These are phyloP conservation scores for Pleurotus eryngii DNA, from an alignment of 768 basidiomycete genomes.

Conservation along the genomic window DNA sequence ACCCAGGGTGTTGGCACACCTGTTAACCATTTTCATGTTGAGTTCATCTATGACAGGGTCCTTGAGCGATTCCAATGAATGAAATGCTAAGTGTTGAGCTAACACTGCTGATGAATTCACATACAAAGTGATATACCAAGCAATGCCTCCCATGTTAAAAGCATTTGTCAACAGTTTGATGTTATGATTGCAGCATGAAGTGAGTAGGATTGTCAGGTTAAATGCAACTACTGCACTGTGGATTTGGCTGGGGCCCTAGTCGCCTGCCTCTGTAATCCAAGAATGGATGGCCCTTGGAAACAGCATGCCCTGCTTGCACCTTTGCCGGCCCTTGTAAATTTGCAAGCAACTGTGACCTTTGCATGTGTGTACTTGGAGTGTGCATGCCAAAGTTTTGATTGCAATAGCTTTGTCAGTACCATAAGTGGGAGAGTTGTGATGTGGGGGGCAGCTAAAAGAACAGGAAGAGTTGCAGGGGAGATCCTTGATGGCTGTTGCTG, in stretches of 20 bases:
- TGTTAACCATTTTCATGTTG: slow-evolving; percentile 29
- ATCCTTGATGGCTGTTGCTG: slow-evolving; percentile 18
- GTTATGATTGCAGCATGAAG: slow-evolving; percentile 3
- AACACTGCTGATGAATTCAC: slow-evolving; percentile 31
- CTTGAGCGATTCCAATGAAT: slow-evolving; percentile 9
- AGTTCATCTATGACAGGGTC: slow-evolving; percentile 10
- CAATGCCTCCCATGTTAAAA: background rate
- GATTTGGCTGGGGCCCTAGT: slow-evolving; percentile 23
- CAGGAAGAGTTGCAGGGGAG: slow-evolving; percentile 24
- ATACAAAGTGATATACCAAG: slow-evolving; percentile 21
- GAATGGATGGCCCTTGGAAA: slow-evolving; percentile 17
- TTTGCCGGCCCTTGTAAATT: slow-evolving; percentile 15
- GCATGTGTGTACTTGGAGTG: slow-evolving; percentile 31
- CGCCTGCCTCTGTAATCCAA: slow-evolving; percentile 22
- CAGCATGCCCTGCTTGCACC: slow-evolving; percentile 34
- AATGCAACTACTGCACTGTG: background rate
- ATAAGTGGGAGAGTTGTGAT: slow-evolving; percentile 23
- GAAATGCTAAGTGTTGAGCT: slow-evolving; percentile 27
- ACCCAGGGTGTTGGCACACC: slow-evolving; percentile 28
- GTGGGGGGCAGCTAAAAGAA: slow-evolving; percentile 27
- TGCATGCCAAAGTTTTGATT: slow-evolving; percentile 20
- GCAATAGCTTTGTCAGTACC: slow-evolving; percentile 7
- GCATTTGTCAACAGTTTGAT: slow-evolving; percentile 6
- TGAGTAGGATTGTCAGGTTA: background rate
- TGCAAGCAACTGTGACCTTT: slow-evolving; percentile 18